Evolutionary conservation across 2,329 filamentous ascomycete species (phyloP), one percentile per base, ranked within the genome.

Genomic region (Clonostachys chloroleuca): DNA sequence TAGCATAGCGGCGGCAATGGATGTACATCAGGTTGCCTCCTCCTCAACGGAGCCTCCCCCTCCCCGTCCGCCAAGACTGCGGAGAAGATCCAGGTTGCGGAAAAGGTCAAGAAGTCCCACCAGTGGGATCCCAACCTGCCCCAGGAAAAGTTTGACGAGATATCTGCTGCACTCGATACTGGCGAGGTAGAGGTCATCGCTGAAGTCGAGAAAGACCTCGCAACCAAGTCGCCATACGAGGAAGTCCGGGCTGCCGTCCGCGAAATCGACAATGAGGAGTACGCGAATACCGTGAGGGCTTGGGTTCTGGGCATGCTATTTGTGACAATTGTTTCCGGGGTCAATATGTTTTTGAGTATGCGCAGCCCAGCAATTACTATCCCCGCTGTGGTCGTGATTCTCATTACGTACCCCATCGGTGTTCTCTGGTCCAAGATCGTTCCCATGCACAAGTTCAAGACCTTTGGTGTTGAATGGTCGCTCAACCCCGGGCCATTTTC

Each of bases 301-400:
- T 84, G 81, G 81, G 52, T 59, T 6, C 77, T 84, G 47, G 81
- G 81, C 34, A 53, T 79, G 46, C 3, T 83, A 39, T 69, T 83
- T 48, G 78, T 79, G 51, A 84, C 80, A 1, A 61, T 81, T 44
- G 77, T 80, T 30, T 78, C 79, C 1, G 75, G 68, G 2, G 64
- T 80, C 56, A 83, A 83, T 59, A 72, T 78, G 58, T 60, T 81
- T 10, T 78, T 82, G 36, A 62, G 60, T 13, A 53, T 73, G 35
- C 74, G 75, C 40, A 70, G 73, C 39, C 72, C 78, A 2, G 73
- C 74, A 47, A 74, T 81, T 48, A 52, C 63, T 13, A 77, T 81
- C 45, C 72, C 72, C 0, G 72, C 76, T 1, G 77, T 77, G 47
- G 77, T 80, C 14, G 75, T 77, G 18, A 76, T 83, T 57, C 62